Conservation (phyloP, 2,329 filamentous ascomycete species). For the Fusarium nelsonii region DNA sequence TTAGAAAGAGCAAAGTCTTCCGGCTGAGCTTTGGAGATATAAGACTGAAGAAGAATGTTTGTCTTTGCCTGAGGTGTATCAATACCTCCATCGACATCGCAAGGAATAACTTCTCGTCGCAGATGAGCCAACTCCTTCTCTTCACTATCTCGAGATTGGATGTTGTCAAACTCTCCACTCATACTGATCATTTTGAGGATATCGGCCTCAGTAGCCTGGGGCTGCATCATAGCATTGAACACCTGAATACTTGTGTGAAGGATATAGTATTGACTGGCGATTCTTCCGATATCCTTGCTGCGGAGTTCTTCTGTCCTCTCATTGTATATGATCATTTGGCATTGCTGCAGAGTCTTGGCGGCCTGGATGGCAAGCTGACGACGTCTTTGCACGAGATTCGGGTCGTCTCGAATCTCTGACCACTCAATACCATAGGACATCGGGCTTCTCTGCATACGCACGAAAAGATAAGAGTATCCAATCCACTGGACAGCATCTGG, state of each 20-base stretch:
- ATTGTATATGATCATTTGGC: constrained; percentile 99
- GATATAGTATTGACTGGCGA: constrained; percentile 97
- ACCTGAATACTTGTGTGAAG: constrained; percentile 93
- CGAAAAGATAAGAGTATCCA: constrained; percentile 96
- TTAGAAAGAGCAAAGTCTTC: constrained; percentile 96
- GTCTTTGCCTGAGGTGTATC: constrained; percentile 88
- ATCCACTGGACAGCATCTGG: constrained; percentile 96
- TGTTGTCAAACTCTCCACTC: constrained; percentile 98
- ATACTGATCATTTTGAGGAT: constrained; percentile 96
- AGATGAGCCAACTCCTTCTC: constrained; percentile 85
- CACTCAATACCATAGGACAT: constrained; percentile 95
- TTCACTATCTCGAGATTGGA: constrained; percentile 91
- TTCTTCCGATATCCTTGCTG: constrained; percentile 94
- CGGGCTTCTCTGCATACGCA: constrained; percentile 93
- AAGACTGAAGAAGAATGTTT: constrained; percentile 93
- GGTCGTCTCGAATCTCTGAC: constrained; percentile 89
- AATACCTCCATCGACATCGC: constrained; percentile 80
- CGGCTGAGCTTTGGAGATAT: constrained; percentile 87
- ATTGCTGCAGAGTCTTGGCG: constrained; percentile 86
- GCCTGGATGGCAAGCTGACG: constrained; percentile 90
- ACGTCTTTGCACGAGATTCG: constrained; percentile 85
- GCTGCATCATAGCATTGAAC: constrained; percentile 95
- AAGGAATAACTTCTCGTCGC: constrained; percentile 77
- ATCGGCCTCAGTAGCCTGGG: constrained; percentile 88
- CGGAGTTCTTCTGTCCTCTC: constrained; percentile 92